Evolutionary conservation across 331 rosid genomes (phyloP), one percentile per base, ranked within the genome.

Genomic region (Quercus phellos): DNA sequence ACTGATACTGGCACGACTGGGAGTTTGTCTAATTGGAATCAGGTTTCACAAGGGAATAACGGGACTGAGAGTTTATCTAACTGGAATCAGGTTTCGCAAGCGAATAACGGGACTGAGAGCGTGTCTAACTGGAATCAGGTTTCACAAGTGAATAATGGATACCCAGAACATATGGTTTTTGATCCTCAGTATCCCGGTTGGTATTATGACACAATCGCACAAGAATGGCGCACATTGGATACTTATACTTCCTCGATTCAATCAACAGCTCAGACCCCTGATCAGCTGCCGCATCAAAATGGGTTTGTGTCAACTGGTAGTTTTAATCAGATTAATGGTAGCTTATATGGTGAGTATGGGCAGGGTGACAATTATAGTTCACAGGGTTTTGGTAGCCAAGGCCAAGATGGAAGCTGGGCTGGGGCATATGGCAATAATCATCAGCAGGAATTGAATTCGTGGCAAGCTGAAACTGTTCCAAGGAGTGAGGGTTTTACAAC

Each of bases 171-270:
- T 81, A 90, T 94, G 91, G 61, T 79, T 63, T 92, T 92, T 19
- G 90, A 94, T 90, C 97, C 94, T 34, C 94, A 88, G 42, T 90
- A 87, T 82, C 95, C 97, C 38, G 99, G 88, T 78, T 90, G 91
- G 95, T 94, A 94, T 74, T 94, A 87, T 42, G 97, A 94, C 78
- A 90, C 92, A 42, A 81, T 87, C 79, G 84, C 86, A 30, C 90
- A 78, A 84, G 93, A 88, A 76, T 94, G 97, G 99, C 84, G 86
- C 22, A 30, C 84, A 8, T 85, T 94, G 86, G 97, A 89, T 21
- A 81, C 87, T 34, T 92, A 88, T 67, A 76, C 78, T 79, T 72
- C 91, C 22, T 82, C 96, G 22, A 26, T 77, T 74, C 90, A 89
- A 34, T 74, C 94, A 6, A 58, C 79, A 13, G 84, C 66, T 60